Percentiles rank a stretch among this genome's conserved stretches.
These are phyloP conservation scores for Tetracentron sinense DNA, from an alignment of 164 flowering plant genomes.

Conservation along the genomic window DNA sequence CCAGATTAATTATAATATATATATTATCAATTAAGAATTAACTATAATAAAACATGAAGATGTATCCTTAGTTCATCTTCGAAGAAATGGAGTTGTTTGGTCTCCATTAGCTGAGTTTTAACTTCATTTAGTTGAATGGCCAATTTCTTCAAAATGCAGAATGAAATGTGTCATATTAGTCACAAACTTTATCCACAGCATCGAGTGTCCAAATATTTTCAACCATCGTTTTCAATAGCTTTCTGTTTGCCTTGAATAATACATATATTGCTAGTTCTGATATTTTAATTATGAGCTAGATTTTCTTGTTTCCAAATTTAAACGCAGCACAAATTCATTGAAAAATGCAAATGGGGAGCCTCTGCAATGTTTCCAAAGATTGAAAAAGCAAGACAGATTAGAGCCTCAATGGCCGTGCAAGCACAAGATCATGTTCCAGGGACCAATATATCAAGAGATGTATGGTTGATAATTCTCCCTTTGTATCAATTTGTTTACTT, in stretches of 20 bases:
- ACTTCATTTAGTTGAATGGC: neutral
- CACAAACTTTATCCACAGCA: neutral
- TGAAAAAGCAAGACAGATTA: slow-evolving; percentile 72
- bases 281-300: neutral
- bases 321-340: slow-evolving; percentile 87
- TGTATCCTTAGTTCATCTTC: too few relatives aligned
- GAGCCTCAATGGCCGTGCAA: slow-evolving; percentile 61
- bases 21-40: too few relatives aligned
- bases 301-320: neutral
- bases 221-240: neutral
- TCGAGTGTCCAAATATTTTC: neutral
- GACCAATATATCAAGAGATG: slow-evolving; percentile 33
- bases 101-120: neutral
- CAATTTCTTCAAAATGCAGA: too few relatives aligned
- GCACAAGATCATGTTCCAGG: slow-evolving; percentile 41
- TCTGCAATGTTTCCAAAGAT: slow-evolving; percentile 75
- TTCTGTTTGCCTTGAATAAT: neutral
- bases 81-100: too few relatives aligned
- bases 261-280: neutral
- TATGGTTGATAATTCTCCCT: slow-evolving; percentile 21
- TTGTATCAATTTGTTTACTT: neutral
- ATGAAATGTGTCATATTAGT: neutral
- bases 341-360: slow-evolving; percentile 82
- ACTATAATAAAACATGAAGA: too few relatives aligned
- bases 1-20: too few relatives aligned